A percentile compares a stretch with the other conserved stretches of the same genome.
Evolutionary conservation across 495 filamentous ascomycete genomes (phyloP).

Genomic region (Hapsidospora chrysogenum): DNA sequence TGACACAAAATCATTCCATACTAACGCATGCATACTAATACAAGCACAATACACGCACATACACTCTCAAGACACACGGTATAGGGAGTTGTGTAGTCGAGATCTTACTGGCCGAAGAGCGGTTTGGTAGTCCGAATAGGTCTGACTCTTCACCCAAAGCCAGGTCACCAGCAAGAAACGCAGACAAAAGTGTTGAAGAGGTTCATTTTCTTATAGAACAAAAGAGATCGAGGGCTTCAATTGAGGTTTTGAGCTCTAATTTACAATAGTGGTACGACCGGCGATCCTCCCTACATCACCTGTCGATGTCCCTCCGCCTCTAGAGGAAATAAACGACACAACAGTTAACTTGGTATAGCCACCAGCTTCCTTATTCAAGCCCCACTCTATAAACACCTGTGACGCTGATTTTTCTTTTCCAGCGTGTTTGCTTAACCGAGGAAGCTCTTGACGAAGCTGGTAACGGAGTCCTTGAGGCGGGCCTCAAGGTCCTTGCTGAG

Average conservation of each 20-base stretch:
- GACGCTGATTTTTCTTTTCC: conserved; percentile 10
- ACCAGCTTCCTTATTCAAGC: conserved; percentile 14
- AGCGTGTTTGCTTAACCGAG: conserved; percentile 19
- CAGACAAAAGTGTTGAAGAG: too few species aligned
- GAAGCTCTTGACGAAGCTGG: conserved; percentile 89
- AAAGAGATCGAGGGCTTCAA: conserved; percentile 1
- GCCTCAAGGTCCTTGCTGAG: conserved; percentile 89
- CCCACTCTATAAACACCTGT: conserved; percentile 7
- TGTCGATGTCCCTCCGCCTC: conserved; percentile 18
- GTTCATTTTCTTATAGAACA: background rate
- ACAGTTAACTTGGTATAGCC: conserved; percentile 30
- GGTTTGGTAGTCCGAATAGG: too few species aligned
- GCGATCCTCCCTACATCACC: conserved; percentile 20
- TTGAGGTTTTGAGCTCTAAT: conserved; percentile 20
- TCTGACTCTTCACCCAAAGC: too few species aligned
- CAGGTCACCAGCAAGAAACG: too few species aligned
- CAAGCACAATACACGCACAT: too few species aligned
- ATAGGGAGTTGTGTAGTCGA: too few species aligned
- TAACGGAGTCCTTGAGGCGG: conserved; percentile 65
- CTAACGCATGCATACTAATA: too few species aligned
- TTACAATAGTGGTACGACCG: conserved; percentile 25
- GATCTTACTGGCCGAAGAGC: too few species aligned
- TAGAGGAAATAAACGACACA: conserved; percentile 26
- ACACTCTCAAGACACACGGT: too few species aligned
- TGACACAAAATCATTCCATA: too few species aligned